phyloP scores from a whole-genome alignment of 768 basidiomycete genomes.

The Hebeloma cylindrosporum region DNA sequence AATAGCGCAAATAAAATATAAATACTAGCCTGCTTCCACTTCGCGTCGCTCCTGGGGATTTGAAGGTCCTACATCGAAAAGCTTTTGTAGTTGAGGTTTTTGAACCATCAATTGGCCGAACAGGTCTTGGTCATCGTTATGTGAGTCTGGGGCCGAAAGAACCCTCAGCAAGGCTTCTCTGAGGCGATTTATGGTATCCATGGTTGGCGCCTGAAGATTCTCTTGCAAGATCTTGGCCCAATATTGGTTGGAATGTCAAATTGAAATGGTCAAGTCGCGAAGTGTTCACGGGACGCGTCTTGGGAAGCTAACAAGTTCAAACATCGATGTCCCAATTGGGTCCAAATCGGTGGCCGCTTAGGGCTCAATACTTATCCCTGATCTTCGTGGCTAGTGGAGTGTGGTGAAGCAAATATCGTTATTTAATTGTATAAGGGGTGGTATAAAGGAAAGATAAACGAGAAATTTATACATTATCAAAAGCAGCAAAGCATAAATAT shows the following conservation, averaged over 20 bases:
- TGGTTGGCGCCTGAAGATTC: slow-evolving; percentile 26
- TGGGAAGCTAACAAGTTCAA: not conserved
- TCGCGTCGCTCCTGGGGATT: slow-evolving; percentile 67
- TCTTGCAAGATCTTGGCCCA: slow-evolving; percentile 10
- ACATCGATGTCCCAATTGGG: not conserved
- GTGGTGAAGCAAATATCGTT: no score
- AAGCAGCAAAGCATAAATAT: no score
- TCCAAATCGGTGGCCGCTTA: no score
- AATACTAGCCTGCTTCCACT: slow-evolving; percentile 58
- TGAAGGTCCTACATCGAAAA: slow-evolving; percentile 66
- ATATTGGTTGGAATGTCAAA: slow-evolving; percentile 1
- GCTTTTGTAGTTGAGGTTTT: slow-evolving; percentile 57
- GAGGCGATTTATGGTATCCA: slow-evolving; percentile 63
- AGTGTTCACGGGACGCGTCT: slow-evolving; percentile 3
- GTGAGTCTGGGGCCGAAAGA: slow-evolving; percentile 43
- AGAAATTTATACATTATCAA: no score
- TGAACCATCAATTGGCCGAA: slow-evolving; percentile 73
- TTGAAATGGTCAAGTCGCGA: not conserved
- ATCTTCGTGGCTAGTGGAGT: no score
- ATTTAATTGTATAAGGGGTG: no score
- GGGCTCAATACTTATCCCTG: no score
- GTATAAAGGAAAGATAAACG: no score
- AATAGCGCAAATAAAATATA: not conserved
- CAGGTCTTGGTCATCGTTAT: slow-evolving; percentile 66
- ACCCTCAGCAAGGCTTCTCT: slow-evolving; percentile 50